Base-by-base conservation (phyloP, 192 early-diverging fungal species). In the Linnemannia zychae region DNA sequence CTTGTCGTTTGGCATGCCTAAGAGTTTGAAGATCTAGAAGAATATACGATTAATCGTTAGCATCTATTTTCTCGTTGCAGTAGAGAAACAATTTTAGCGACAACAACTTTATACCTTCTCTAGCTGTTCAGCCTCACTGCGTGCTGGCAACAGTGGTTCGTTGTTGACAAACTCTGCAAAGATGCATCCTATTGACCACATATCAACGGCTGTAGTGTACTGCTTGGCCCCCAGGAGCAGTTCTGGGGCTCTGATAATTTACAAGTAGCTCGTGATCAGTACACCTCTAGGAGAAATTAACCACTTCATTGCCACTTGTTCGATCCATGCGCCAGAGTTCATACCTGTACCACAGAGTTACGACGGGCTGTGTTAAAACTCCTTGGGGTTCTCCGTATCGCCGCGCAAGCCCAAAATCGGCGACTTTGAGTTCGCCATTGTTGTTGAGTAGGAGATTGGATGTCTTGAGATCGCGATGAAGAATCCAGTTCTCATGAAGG, bases 171-270 rank as follows among this genome's bases (percentile, higher is more conserved):
- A 82, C 84, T 99, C 98, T 22, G 92, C 98, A 92, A 99, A 98
- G 36, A 99, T 99, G 81, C 98, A 99, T 5, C 98, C 98, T 37
- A 98, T 92, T 16, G 94, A 94, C 96, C 97, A 97, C 87, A 97
- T 95, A 74, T 97, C 96, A 38, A 96, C 90, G 0, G 94, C 94
- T 6, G 90, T 92, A 12, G 90, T 88, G 82, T 94, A 94, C 65
- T 91, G 86, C 28, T 91, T 91, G 28, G 88, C 81, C 15, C 93
- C 93, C 22, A 94, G 69, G 24, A 94, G 77, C 4, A 94, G 52
- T 34, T 94, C 93, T 20, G 93, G 93, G 5, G 93, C 90, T 88
- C 92, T 93, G 82, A 49, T 47, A 47, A 22, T 68, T 34, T 31
- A 65, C 2, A 28, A 36, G 0, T 47, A 67, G 38, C 3, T 38